These are phyloP conservation scores for Phytophthora citrophthora DNA, from an alignment of 352 stramenopile species.

Conservation along the genomic window DNA sequence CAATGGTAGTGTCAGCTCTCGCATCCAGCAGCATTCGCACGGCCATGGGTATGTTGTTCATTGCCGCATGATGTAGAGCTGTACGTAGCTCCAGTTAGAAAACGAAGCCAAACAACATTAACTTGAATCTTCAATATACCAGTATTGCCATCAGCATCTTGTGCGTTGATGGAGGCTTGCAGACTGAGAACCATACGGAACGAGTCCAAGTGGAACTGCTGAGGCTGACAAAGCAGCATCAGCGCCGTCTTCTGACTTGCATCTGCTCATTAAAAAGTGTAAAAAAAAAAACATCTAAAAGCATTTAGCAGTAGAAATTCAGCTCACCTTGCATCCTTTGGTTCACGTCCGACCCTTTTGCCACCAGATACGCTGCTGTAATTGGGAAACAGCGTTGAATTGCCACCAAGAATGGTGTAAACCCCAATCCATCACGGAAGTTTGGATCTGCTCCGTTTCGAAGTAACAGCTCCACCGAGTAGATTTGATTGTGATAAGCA, in stretches of 20 bases:
- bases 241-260: constrained; percentile 56
- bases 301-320: background rate
- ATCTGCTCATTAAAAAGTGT: constrained; percentile 20
- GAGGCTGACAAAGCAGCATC: constrained; percentile 71
- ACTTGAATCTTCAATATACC: constrained; percentile 31
- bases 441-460: constrained; percentile 60
- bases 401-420: constrained; percentile 69
- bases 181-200: constrained; percentile 86
- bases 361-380: constrained; percentile 75
- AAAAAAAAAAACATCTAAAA: background rate
- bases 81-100: background rate
- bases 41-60: constrained; percentile 64
- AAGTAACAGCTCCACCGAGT: constrained; percentile 75
- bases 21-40: constrained; percentile 77
- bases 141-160: constrained; percentile 74
- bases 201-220: constrained; percentile 84
- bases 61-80: constrained; percentile 74
- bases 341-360: constrained; percentile 75
- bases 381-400: constrained; percentile 82
- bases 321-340: constrained; percentile 51
- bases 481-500: constrained; percentile 79
- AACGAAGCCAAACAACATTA: background rate
- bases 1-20: constrained; percentile 47
- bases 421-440: constrained; percentile 58
- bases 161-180: constrained; percentile 51